Evolutionary conservation across 2,329 filamentous ascomycete genomes (phyloP).

Genomic region (Geosmithia morbida): DNA sequence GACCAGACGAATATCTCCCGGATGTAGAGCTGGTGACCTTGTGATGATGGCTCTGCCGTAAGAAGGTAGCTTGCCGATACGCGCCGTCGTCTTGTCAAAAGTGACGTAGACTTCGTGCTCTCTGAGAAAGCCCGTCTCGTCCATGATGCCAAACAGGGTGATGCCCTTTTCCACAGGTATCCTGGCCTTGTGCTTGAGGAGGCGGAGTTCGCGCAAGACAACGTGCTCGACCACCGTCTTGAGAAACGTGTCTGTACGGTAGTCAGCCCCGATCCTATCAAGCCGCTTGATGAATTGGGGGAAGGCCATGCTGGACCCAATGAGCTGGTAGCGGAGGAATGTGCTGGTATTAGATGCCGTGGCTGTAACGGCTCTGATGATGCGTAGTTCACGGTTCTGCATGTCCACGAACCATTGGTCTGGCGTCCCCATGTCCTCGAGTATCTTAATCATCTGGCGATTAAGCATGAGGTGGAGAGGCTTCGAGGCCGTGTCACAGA

Average conservation of each 20-base stretch:
- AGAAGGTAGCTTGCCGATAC: conserved; percentile 8
- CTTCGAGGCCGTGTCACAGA: conserved; percentile 54
- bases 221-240: conserved; percentile 55
- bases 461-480: conserved; percentile 61
- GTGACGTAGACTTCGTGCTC: conserved; percentile 57
- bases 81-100: conserved; percentile 24
- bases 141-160: conserved; percentile 74
- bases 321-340: conserved; percentile 48
- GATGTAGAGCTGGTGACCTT: conserved; percentile 67
- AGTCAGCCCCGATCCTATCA: conserved; percentile 43
- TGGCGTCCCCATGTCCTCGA: conserved; percentile 60
- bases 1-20: conserved; percentile 62
- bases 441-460: conserved; percentile 69
- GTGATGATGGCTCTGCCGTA: conserved; percentile 47
- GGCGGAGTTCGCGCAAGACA: conserved; percentile 54
- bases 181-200: conserved; percentile 65
- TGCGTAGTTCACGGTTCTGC: conserved; percentile 46
- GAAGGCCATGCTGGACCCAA: conserved; percentile 47
- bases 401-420: conserved; percentile 45
- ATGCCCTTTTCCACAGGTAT: conserved; percentile 57
- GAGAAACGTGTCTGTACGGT: conserved; percentile 54
- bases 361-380: conserved; percentile 43
- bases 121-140: conserved; percentile 56
- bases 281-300: conserved; percentile 48
- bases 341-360: conserved; percentile 45